Conservation (phyloP, 2,329 filamentous ascomycete genomes). For the Neofusicoccum laricinum region DNA sequence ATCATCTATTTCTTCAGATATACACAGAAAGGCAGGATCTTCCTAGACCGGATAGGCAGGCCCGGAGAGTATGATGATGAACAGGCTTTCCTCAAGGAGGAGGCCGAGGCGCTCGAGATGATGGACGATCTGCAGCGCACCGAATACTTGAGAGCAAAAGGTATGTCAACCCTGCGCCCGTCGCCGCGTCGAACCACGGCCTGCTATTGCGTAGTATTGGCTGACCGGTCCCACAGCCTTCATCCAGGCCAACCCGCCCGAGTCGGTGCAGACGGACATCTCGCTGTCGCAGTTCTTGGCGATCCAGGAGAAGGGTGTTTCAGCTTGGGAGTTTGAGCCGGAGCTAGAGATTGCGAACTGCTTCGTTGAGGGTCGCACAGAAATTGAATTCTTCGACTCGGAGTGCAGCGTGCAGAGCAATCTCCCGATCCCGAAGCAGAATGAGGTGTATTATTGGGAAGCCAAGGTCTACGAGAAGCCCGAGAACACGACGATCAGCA, state of each 20-base stretch:
- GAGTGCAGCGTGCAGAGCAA: slow-evolving; percentile 98
- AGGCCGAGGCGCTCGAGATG: slow-evolving; percentile 87
- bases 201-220: background rate
- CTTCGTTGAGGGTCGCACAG: slow-evolving; percentile 92
- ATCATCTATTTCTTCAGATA: slow-evolving; percentile 93
- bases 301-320: slow-evolving; percentile 99
- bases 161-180: slow-evolving; percentile 49
- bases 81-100: slow-evolving; percentile 87
- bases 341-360: slow-evolving; percentile 98
- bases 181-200: background rate
- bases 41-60: slow-evolving; percentile 87
- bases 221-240: slow-evolving; percentile 63
- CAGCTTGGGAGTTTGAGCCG: slow-evolving; percentile 99
- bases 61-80: slow-evolving; percentile 98
- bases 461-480: slow-evolving; percentile 98
- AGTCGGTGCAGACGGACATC: slow-evolving; percentile 94
- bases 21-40: slow-evolving; percentile 81
- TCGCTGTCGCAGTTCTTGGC: slow-evolving; percentile 95
- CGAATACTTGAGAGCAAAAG: slow-evolving; percentile 93
- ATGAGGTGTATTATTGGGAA: slow-evolving; percentile 99
- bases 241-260: slow-evolving; percentile 87
- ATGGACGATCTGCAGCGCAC: slow-evolving; percentile 92
- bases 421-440: slow-evolving; percentile 94
- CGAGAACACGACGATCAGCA: slow-evolving; percentile 78
- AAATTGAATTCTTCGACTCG: slow-evolving; percentile 98